A percentile compares a stretch with the other conserved stretches of the same genome.
Evolutionary conservation across 1,284 basidiomycete species (phyloP).

Genomic region (Ganoderma meredithae): DNA sequence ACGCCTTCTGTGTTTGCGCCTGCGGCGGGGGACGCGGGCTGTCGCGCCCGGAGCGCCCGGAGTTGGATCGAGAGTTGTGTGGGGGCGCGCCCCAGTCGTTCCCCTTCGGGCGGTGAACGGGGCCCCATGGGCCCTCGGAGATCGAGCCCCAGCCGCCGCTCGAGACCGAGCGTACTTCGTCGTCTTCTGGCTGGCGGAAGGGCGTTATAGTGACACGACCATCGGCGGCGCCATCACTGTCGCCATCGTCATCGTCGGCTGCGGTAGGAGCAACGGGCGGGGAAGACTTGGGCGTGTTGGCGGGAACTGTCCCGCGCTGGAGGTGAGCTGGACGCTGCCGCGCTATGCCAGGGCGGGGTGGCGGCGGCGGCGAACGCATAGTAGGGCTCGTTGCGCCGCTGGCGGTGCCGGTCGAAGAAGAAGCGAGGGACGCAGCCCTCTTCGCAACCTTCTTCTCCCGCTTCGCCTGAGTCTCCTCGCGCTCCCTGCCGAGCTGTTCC

Average conservation of each 20-base stretch:
- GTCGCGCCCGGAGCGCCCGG: not conserved
- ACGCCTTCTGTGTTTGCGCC: not conserved
- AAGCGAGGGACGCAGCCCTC: not conserved
- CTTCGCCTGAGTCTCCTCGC: slow-evolving; percentile 8
- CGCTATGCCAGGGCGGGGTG: slow-evolving; percentile 18
- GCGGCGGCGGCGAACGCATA: slow-evolving; percentile 16
- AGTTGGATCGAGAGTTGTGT: not conserved
- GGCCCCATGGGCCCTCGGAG: slow-evolving; percentile 18
- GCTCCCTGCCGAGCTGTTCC: slow-evolving; percentile 4
- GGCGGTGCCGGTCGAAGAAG: not conserved
- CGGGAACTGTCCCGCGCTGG: slow-evolving; percentile 14
- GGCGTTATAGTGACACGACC: slow-evolving; percentile 12
- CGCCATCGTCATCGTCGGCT: not conserved
- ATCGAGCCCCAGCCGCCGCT: slow-evolving; percentile 18
- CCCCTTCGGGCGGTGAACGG: not conserved
- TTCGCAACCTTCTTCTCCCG: slow-evolving; percentile 18
- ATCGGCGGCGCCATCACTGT: not conserved
- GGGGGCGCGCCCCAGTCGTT: not conserved
- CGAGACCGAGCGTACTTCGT: slow-evolving; percentile 14
- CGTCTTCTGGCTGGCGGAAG: slow-evolving; percentile 10
- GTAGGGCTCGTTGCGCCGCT: not conserved
- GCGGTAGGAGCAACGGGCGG: slow-evolving; percentile 2
- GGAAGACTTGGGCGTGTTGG: not conserved
- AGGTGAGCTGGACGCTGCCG: slow-evolving; percentile 22
- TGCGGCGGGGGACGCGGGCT: not conserved